These are phyloP conservation scores for Mucor racemosus DNA, from an alignment of 371 early-diverging fungal species.

Conservation along the genomic window DNA sequence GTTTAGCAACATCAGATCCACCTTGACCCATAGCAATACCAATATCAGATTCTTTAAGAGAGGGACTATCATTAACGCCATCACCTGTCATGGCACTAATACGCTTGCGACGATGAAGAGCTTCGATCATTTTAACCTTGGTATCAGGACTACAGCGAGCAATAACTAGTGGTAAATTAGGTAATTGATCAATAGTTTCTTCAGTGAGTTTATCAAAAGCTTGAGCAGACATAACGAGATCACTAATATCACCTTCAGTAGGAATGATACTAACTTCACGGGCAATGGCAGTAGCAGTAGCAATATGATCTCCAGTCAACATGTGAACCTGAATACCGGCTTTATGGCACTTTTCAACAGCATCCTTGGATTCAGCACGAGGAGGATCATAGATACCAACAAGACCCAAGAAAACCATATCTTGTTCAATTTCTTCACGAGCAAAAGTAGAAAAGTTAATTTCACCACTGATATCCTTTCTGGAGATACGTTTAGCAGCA, in stretches of 20 bases:
- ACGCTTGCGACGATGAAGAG: conserved; percentile 82
- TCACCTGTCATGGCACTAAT: conserved; percentile 87
- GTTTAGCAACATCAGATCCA: conserved; percentile 92
- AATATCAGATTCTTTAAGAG: conserved; percentile 89
- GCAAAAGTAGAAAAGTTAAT: conserved; percentile 50
- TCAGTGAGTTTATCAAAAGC: conserved; percentile 85
- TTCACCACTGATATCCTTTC: conserved; percentile 37
- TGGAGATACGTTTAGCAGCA: conserved; percentile 51
- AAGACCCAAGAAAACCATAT: conserved; percentile 86
- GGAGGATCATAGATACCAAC: conserved; percentile 96
- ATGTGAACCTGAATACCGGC: conserved; percentile 96
- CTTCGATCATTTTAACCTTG: conserved; percentile 95
- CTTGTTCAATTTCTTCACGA: conserved; percentile 69
- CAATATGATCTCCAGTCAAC: conserved; percentile 95
- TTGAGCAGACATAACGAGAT: conserved; percentile 82
- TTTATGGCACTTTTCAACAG: conserved; percentile 83
- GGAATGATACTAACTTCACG: conserved; percentile 88
- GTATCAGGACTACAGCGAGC: conserved; percentile 96
- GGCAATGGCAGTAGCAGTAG: conserved; percentile 94
- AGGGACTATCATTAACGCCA: conserved; percentile 93
- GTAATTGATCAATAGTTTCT: conserved; percentile 75
- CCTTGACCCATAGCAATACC: conserved; percentile 93
- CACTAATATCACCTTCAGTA: conserved; percentile 21
- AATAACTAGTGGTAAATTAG: conserved; percentile 89
- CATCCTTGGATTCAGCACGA: conserved; percentile 72